Evolutionary conservation across 805 yeast species (phyloP).

Genomic region (Lachancea thermotolerans): DNA sequence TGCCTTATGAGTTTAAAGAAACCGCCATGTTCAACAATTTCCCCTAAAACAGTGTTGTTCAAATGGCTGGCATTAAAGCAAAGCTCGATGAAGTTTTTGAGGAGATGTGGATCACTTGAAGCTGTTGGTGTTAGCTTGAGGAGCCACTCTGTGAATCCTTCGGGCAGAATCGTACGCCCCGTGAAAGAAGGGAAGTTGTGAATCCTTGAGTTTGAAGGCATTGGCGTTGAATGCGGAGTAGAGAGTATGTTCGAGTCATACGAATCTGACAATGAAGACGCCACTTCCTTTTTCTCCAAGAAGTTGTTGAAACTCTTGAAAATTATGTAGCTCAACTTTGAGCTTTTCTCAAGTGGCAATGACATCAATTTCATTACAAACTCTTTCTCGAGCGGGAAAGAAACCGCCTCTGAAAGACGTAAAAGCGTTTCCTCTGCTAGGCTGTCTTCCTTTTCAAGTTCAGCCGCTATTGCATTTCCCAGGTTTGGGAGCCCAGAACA

Average conservation of each 20-base stretch:
- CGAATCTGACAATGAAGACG: neutral
- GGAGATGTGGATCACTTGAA: constrained; percentile 16
- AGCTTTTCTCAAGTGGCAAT: constrained; percentile 1
- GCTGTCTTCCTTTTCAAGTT: constrained; percentile 7
- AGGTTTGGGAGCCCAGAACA: constrained; percentile 4
- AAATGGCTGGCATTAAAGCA: constrained; percentile 21
- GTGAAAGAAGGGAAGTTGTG: constrained; percentile 3
- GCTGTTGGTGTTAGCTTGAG: constrained; percentile 13
- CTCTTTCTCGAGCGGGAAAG: neutral
- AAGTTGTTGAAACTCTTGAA: constrained; percentile 7
- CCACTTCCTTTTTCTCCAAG: constrained; percentile 2
- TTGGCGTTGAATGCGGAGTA: neutral
- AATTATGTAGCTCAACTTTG: constrained; percentile 2
- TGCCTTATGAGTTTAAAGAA: constrained; percentile 5
- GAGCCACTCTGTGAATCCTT: constrained; percentile 18
- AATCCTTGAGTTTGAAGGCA: neutral
- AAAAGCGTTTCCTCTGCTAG: constrained; percentile 22
- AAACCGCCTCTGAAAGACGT: constrained; percentile 15
- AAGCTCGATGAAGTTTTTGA: constrained; percentile 28
- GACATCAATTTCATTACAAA: constrained; percentile 1
- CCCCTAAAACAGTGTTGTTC: constrained; percentile 13
- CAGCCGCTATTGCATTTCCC: neutral
- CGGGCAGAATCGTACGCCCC: constrained; percentile 10
- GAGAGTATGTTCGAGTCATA: neutral
- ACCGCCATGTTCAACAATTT: constrained; percentile 11